These are phyloP conservation scores for Thelephora aurantiotincta DNA, from an alignment of 768 basidiomycete genomes.

Conservation along the genomic window DNA sequence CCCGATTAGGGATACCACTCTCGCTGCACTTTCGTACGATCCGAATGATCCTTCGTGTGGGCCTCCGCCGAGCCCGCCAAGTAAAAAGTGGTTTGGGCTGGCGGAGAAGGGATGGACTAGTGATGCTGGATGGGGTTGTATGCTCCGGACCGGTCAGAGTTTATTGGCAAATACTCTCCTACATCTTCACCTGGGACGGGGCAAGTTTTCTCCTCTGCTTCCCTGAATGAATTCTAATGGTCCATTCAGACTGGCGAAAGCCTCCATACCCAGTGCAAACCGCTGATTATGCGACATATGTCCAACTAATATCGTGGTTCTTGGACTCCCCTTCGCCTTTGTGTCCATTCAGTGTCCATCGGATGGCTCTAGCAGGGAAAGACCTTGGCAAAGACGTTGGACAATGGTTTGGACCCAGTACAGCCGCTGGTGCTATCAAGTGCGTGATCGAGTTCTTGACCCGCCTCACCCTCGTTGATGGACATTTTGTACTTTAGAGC, in stretches of 20 bases:
- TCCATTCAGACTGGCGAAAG: conserved; percentile 66
- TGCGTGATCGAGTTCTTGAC: conserved; percentile 16
- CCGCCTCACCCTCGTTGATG: background rate
- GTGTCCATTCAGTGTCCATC: conserved; percentile 88
- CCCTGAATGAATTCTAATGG: background rate
- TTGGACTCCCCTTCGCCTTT: conserved; percentile 75
- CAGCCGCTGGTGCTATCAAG: conserved; percentile 95
- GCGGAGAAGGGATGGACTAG: conserved; percentile 67
- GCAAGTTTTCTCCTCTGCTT: conserved; percentile 22
- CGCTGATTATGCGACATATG: conserved; percentile 70
- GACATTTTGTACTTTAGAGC: conserved; percentile 28
- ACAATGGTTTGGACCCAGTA: conserved; percentile 96
- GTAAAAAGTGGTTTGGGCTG: conserved; percentile 38
- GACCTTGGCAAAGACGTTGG: conserved; percentile 91
- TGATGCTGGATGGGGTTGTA: conserved; percentile 87
- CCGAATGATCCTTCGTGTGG: conserved; percentile 6
- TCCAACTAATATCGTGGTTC: conserved; percentile 90
- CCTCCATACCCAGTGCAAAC: conserved; percentile 48
- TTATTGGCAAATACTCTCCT: conserved; percentile 71
- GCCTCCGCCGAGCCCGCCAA: conserved; percentile 24
- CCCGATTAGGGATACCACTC: conserved; percentile 56
- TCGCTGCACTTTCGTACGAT: conserved; percentile 27
- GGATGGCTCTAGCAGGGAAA: conserved; percentile 91
- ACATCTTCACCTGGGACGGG: conserved; percentile 60
- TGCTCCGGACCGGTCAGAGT: conserved; percentile 80